These are phyloP conservation scores for Tuber borchii DNA, from an alignment of 495 filamentous ascomycete species.

Conservation along the genomic window DNA sequence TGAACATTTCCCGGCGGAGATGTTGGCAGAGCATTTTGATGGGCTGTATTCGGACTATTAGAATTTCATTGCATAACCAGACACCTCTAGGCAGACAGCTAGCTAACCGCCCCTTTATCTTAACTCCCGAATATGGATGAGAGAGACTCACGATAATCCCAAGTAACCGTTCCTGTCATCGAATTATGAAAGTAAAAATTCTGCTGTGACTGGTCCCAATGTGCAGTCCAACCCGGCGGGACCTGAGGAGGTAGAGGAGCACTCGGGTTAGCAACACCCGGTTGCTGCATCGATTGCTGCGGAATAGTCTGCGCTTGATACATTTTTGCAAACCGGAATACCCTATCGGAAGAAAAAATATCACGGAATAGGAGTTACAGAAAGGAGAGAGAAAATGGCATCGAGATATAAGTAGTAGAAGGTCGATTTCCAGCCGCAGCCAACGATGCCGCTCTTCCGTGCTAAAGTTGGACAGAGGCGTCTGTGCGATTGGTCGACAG, in stretches of 20 bases:
- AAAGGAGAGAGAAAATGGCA: background rate
- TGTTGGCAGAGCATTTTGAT: slow-evolving; percentile 18
- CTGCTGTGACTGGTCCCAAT: slow-evolving; percentile 35
- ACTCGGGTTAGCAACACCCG: background rate
- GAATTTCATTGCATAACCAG: slow-evolving; percentile 5
- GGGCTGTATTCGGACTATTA: slow-evolving; percentile 15
- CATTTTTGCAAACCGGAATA: background rate
- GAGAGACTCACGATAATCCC: slow-evolving; percentile 30
- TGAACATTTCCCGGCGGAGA: slow-evolving; percentile 18
- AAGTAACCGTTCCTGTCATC: slow-evolving; percentile 23
- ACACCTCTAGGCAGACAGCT: background rate
- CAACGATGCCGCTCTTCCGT: no score
- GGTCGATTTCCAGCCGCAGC: no score
- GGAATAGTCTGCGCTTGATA: background rate
- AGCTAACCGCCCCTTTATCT: background rate
- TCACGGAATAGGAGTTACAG: background rate
- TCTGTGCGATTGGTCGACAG: background rate
- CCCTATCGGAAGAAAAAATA: background rate
- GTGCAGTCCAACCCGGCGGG: slow-evolving; percentile 24
- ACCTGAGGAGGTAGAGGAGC: slow-evolving; percentile 6
- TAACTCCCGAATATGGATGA: background rate
- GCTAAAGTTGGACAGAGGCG: no score
- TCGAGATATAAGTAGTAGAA: background rate
- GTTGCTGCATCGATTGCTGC: background rate
- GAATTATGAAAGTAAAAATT: slow-evolving; percentile 34